phyloP scores from a whole-genome alignment of 768 basidiomycete genomes.

The Mycena leptocephala region DNA sequence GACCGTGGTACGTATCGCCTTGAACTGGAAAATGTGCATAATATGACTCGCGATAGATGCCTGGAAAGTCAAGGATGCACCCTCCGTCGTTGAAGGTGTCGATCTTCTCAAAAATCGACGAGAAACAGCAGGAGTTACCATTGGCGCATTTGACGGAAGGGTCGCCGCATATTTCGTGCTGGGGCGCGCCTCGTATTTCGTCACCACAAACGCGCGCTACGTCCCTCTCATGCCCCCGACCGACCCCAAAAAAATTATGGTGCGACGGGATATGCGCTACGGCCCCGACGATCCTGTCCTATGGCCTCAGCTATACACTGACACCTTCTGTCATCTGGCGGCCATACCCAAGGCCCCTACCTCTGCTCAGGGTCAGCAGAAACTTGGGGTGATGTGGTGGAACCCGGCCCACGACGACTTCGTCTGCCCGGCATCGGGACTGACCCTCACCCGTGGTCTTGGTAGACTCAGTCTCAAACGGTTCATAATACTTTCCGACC shows the following conservation, averaged over 20 bases:
- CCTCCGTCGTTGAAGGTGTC: background rate
- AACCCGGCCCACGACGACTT: constrained; percentile 3
- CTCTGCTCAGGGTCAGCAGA: background rate
- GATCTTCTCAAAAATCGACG: background rate
- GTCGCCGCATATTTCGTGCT: background rate
- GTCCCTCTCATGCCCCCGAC: constrained; percentile 3
- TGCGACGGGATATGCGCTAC: constrained; percentile 1
- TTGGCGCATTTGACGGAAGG: constrained; percentile 3
- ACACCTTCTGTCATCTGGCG: background rate
- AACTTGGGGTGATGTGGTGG: constrained; percentile 10
- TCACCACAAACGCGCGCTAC: constrained; percentile 10
- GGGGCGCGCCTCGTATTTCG: background rate
- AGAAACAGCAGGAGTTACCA: background rate
- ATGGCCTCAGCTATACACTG: background rate
- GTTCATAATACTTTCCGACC: background rate
- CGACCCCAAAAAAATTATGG: constrained; percentile 1
- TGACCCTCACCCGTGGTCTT: constrained; percentile 11
- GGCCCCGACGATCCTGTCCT: constrained; percentile 15
- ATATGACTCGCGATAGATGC: background rate
- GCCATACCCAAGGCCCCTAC: constrained; percentile 6
- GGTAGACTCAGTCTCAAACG: background rate
- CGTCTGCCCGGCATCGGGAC: too few species aligned
- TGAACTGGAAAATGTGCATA: background rate
- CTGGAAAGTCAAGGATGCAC: background rate
- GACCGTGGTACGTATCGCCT: background rate